phyloP scores from a whole-genome alignment of 2,329 filamentous ascomycete genomes.

The Colletotrichum cereale region DNA sequence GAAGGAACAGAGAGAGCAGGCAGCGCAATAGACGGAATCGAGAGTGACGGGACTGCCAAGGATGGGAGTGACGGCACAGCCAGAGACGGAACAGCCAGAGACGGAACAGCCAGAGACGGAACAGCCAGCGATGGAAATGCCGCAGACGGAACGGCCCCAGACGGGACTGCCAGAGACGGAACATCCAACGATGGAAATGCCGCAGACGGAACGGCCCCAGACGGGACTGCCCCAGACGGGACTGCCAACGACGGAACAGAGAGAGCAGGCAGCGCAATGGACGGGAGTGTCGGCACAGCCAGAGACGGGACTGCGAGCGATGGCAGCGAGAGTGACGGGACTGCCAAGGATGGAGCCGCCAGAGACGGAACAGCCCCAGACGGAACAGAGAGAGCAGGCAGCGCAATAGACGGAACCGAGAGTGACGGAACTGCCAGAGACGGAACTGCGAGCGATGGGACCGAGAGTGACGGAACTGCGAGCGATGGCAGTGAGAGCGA shows the following conservation, averaged over 20 bases:
- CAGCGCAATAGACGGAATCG: not conserved
- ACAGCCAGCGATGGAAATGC: no score
- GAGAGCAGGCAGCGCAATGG: no score
- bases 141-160: no score
- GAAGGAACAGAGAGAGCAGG: not conserved
- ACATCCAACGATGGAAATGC: not conserved
- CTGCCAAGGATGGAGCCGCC: no score
- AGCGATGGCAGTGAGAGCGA: not conserved
- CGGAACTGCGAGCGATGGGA: not conserved
- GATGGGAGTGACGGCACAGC: no score
- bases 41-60: not conserved
- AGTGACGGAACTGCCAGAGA: not conserved
- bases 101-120: no score
- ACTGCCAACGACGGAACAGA: not conserved
- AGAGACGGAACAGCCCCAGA: no score
- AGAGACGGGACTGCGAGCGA: not conserved
- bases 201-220: not conserved
- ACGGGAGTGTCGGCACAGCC: no score
- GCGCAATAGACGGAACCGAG: not conserved
- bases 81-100: not conserved
- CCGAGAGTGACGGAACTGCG: not conserved
- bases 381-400: not conserved
- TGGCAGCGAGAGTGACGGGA: not conserved
- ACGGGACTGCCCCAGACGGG: not conserved
- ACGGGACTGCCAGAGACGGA: not conserved